Percentiles rank a stretch among this genome's conserved stretches.
Conservation (phyloP, 768 basidiomycete genomes). For the Russula vinacea region DNA sequence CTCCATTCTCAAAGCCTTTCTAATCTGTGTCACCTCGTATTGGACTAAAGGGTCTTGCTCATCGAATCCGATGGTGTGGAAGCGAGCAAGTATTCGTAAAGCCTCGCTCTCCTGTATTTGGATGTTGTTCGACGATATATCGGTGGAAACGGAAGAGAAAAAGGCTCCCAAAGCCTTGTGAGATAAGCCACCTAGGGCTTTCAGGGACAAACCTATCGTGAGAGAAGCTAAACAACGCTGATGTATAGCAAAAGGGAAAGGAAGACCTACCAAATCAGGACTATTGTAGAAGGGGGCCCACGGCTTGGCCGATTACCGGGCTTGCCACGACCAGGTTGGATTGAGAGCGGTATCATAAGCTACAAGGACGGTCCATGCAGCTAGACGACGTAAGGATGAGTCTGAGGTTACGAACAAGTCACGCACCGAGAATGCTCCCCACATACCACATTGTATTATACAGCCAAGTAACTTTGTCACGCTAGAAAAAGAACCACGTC, state of each 20-base stretch:
- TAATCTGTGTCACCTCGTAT: constrained; percentile 61
- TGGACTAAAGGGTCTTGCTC: constrained; percentile 55
- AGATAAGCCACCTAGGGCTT: constrained; percentile 63
- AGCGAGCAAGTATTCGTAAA: constrained; percentile 58
- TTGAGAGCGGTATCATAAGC: constrained; percentile 37
- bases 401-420: constrained; percentile 33
- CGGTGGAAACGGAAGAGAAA: neutral
- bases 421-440: constrained; percentile 59
- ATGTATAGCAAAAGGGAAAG: neutral
- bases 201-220: constrained; percentile 58
- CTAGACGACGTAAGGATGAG: constrained; percentile 29
- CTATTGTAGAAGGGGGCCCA: constrained; percentile 55
- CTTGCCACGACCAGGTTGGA: constrained; percentile 60
- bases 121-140: neutral
- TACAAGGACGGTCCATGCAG: constrained; percentile 49
- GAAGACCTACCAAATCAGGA: constrained; percentile 47
- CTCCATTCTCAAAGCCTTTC: constrained; percentile 63
- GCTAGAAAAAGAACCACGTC: no score
- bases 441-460: constrained; percentile 77
- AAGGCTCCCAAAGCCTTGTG: constrained; percentile 51
- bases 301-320: constrained; percentile 60
- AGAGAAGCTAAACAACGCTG: neutral
- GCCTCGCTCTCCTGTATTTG: constrained; percentile 53
- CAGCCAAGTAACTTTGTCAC: constrained; percentile 56
- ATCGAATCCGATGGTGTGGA: constrained; percentile 63